These are phyloP conservation scores for Rhizoclosmatium sp. DNA, from an alignment of 192 early-diverging fungal genomes.

Conservation along the genomic window DNA sequence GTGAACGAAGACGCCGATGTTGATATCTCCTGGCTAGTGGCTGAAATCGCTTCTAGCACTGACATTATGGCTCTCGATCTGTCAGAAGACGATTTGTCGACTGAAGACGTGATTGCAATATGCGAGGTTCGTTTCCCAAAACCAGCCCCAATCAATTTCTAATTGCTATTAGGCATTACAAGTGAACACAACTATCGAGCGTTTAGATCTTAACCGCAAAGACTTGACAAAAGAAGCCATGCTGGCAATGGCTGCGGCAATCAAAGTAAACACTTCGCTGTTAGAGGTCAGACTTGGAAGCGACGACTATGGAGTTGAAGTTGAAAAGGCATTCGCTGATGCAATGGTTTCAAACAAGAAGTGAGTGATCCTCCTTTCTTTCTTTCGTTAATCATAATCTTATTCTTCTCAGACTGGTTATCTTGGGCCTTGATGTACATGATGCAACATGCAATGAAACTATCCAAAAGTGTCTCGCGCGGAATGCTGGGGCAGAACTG, in stretches of 20 bases:
- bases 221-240: not conserved
- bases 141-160: not conserved
- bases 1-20: not conserved
- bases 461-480: no score
- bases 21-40: not conserved
- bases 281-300: not conserved
- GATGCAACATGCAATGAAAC: no score
- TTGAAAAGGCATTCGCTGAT: not conserved
- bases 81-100: conserved; percentile 3
- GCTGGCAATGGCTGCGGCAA: not conserved
- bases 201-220: not conserved
- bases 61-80: not conserved
- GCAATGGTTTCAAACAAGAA: not conserved
- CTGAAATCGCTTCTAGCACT: not conserved
- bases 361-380: not conserved
- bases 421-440: no score
- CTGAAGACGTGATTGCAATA: not conserved
- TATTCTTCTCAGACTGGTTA: no score
- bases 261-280: not conserved
- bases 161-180: not conserved
- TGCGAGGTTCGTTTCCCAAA: not conserved
- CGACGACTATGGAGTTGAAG: not conserved
- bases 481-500: no score
- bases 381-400: not conserved
- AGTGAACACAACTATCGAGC: not conserved